These are phyloP conservation scores for Laetiporus sulphureus DNA, from an alignment of 1,284 basidiomycete genomes.

Conservation along the genomic window DNA sequence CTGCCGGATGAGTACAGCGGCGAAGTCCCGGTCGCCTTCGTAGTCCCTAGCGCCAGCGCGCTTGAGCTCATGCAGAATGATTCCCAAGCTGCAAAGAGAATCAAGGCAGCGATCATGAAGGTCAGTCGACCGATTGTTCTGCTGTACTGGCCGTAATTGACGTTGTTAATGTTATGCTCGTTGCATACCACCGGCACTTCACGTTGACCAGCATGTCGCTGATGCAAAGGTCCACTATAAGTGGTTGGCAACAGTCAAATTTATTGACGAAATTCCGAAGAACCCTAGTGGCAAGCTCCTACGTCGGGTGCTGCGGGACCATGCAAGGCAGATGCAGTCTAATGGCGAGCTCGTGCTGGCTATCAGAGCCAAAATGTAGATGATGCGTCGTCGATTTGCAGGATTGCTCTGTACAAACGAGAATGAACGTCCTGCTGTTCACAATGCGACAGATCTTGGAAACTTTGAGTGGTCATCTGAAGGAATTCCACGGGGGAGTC, in stretches of 20 bases:
- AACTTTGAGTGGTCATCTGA: no score
- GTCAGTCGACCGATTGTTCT: slow-evolving; percentile 13
- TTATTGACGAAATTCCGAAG: slow-evolving; percentile 20
- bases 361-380: slow-evolving; percentile 5
- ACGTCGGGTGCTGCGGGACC: slow-evolving; percentile 16
- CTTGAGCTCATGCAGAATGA: slow-evolving; percentile 31
- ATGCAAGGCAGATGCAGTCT: slow-evolving; percentile 13
- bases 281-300: slow-evolving; percentile 23
- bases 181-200: no score
- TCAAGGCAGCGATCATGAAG: slow-evolving; percentile 18
- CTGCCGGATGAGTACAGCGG: slow-evolving; percentile 72
- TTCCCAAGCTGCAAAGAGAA: slow-evolving; percentile 27
- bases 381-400: no score
- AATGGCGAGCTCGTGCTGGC: slow-evolving; percentile 3
- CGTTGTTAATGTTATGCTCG: background rate
- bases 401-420: no score
- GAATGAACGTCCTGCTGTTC: no score
- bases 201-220: slow-evolving; percentile 19
- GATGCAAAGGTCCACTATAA: slow-evolving; percentile 20
- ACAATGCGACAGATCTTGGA: no score
- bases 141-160: background rate
- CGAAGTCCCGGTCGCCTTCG: slow-evolving; percentile 68
- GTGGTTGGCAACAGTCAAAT: slow-evolving; percentile 18
- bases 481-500: no score
- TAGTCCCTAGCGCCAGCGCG: slow-evolving; percentile 44